Evolutionary conservation across 1,284 basidiomycete species (phyloP), one percentile per base, ranked within the genome.

Genomic region (Retiboletus flavoniger): DNA sequence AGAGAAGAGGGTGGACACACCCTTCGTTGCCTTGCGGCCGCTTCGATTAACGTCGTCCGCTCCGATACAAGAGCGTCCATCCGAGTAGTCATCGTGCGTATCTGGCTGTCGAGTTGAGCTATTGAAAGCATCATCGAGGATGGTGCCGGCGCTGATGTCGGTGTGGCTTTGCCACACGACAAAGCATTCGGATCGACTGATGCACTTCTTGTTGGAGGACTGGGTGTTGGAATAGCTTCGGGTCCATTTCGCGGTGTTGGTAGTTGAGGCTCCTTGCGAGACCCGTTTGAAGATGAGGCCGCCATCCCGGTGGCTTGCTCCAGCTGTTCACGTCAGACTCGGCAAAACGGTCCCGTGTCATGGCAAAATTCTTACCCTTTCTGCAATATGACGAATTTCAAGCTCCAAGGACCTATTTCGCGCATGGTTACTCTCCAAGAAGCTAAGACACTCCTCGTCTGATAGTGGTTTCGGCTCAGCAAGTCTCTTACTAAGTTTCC

Each of bases 341-440:
- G 39, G 28, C 7, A 8, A 17, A 46, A 36, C 13, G 7, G n/a
- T 28, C 19, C 3, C 0, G 10, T 38, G 19, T 26, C 16, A 26
- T 2, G 3, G n/a, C 14, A 50, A 24, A 28, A 54, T 21, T 57
- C 73, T 24, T 53, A 80, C 82, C 62, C 64, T 70, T 52, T 67
- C 65, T 5, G 68, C 63, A 29, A 83, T 66, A 32, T 58, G 60
- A 41, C 71, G 71, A 39, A 84, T 71, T 60, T 83, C 81, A 9
- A 67, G 53, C 52, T 81, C 79, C 53, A 84, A 59, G 9, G 66
- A 64, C 48, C 71, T 72, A 55, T 83, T 82, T 42, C 74, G 69
- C 11, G 69, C 63, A 17, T 65, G 63, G 14, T 74, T 75, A 44
- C 69, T 62, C 38, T 76, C 73, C 26, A 80, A 59, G 19, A 78